Percentiles rank a stretch among this genome's conserved stretches.
phyloP scores from a whole-genome alignment of 2,329 filamentous ascomycete genomes.

The Ophiostoma perfectum region DNA sequence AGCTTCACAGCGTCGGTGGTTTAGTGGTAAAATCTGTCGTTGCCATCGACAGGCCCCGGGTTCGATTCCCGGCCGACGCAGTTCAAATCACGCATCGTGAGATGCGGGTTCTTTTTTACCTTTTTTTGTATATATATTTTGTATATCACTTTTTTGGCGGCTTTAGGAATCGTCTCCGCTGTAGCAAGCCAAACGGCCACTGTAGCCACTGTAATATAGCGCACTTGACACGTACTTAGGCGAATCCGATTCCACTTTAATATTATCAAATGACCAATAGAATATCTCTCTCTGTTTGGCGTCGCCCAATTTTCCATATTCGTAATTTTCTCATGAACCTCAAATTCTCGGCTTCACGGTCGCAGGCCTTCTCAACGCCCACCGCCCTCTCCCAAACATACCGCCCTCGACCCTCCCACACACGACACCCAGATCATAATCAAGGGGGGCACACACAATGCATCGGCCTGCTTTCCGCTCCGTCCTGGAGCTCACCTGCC shows the following conservation, averaged over 20 bases:
- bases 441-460: slow-evolving; percentile 21
- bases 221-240: no score
- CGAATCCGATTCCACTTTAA: neutral
- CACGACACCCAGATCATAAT: neutral
- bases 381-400: neutral
- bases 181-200: no score
- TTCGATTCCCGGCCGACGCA: no score
- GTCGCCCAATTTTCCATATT: slow-evolving; percentile 19
- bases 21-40: no score
- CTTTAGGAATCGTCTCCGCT: neutral
- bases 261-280: neutral
- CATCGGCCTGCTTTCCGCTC: slow-evolving; percentile 25
- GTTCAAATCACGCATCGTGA: no score
- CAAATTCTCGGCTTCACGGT: slow-evolving; percentile 2
- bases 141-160: neutral
- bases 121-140: neutral
- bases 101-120: neutral
- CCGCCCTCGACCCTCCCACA: neutral
- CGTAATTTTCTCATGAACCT: slow-evolving; percentile 15
- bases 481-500: slow-evolving; percentile 19
- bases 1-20: no score
- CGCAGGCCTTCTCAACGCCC: neutral
- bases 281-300: neutral
- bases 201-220: no score
- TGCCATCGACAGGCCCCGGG: no score